Conservation (phyloP, 78 protist species). For the Dictyostelium capitatum region DNA sequence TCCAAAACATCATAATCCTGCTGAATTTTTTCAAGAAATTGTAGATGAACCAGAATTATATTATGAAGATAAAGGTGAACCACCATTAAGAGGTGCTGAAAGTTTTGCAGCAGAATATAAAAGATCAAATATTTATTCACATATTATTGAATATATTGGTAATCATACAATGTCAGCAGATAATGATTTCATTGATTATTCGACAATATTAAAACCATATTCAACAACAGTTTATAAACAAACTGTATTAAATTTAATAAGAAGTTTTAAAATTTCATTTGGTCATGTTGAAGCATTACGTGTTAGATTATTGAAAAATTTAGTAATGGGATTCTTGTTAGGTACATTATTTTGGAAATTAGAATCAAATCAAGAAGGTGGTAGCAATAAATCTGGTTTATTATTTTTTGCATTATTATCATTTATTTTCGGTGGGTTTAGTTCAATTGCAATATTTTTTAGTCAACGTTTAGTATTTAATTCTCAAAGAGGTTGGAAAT, state of each 20-base stretch:
- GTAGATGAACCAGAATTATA: conserved; percentile 76
- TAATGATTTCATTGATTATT: neutral
- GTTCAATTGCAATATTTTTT: conserved; percentile 29
- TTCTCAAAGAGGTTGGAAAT: conserved; percentile 21
- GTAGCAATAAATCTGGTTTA: conserved; percentile 17
- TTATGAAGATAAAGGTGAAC: neutral
- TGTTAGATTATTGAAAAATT: neutral
- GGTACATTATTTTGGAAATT: conserved; percentile 46
- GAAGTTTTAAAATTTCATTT: conserved; percentile 8
- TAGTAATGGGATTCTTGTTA: conserved; percentile 26
- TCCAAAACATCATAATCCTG: conserved; percentile 75
- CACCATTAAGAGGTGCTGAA: conserved; percentile 34
- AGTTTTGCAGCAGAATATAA: conserved; percentile 48
- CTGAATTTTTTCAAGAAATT: conserved; percentile 76
- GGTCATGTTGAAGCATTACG: neutral
- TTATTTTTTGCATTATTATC: conserved; percentile 22
- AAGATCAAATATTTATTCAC: conserved; percentile 10
- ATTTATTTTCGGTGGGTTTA: conserved; percentile 36
- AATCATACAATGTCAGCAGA: neutral
- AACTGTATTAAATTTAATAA: neutral
- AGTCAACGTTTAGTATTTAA: conserved; percentile 43
- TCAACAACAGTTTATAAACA: neutral
- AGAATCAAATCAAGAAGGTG: conserved; percentile 30
- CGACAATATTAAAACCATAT: neutral
- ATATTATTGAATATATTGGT: neutral